Evolutionary conservation across 75 land plant species (phyloP).

Genomic region (Cunninghamia lanceolata): DNA sequence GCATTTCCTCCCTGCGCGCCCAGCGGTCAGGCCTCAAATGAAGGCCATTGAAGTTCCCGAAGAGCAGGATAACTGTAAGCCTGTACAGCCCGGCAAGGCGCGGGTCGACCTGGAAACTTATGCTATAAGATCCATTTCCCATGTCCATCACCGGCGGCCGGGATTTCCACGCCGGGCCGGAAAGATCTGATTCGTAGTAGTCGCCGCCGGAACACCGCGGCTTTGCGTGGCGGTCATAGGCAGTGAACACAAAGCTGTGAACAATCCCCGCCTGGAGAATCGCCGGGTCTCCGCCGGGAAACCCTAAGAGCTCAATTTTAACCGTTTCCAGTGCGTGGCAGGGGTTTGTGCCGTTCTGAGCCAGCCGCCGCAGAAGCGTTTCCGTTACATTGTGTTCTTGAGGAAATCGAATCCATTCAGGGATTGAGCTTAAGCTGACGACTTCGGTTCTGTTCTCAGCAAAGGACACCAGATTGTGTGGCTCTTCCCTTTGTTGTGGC

Average conservation of each 20-base stretch:
- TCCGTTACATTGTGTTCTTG: constrained; percentile 23
- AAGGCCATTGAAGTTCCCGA: constrained; percentile 66
- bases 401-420: constrained; percentile 28
- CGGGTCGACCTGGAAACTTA: constrained; percentile 63
- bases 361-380: constrained; percentile 41
- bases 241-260: constrained; percentile 50
- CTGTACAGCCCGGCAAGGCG: constrained; percentile 52
- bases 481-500: background rate
- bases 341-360: constrained; percentile 45
- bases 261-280: constrained; percentile 38
- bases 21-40: constrained; percentile 50
- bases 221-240: constrained; percentile 38
- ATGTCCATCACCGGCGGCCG: constrained; percentile 65
- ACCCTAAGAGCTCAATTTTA: constrained; percentile 23
- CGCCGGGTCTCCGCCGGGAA: constrained; percentile 15
- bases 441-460: background rate
- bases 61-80: constrained; percentile 55
- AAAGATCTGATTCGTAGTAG: constrained; percentile 71
- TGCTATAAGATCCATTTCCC: constrained; percentile 67
- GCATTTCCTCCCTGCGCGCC: constrained; percentile 26
- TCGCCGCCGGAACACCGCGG: constrained; percentile 84
- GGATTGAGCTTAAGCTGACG: background rate
- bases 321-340: constrained; percentile 53
- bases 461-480: too few relatives aligned
- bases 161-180: constrained; percentile 67